Percentiles rank a stretch among this genome's conserved stretches.
Evolutionary conservation across 1,284 basidiomycete species (phyloP).

Genomic region (Sanghuangporus weigelae): DNA sequence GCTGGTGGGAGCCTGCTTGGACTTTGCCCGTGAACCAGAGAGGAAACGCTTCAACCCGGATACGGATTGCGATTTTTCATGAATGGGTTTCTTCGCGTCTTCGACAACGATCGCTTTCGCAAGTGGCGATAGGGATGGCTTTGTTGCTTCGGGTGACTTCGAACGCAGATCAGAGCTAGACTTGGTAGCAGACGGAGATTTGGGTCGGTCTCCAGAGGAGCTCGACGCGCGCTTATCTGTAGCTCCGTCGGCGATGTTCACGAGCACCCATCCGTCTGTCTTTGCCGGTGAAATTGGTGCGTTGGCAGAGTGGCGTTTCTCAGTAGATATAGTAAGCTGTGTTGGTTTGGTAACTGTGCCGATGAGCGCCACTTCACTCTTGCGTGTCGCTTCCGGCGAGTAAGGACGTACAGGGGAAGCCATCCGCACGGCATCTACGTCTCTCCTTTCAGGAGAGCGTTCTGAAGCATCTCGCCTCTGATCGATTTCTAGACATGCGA

Average conservation of each 20-base stretch:
- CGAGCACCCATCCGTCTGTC: conserved; percentile 16
- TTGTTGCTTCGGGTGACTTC: background rate
- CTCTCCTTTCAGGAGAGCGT: conserved; percentile 9
- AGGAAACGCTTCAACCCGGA: conserved; percentile 10
- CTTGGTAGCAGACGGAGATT: background rate
- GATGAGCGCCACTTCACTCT: conserved; percentile 15
- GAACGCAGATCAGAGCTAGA: background rate
- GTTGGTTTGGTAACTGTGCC: background rate
- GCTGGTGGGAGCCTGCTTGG: background rate
- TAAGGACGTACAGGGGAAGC: conserved; percentile 10
- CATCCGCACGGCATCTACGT: conserved; percentile 16
- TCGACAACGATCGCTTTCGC: conserved; percentile 15
- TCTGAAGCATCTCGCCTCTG: background rate
- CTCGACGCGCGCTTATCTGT: background rate
- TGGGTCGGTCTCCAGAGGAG: background rate
- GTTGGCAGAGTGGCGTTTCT: background rate
- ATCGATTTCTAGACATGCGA: background rate
- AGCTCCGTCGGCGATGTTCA: conserved; percentile 11
- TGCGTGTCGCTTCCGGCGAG: conserved; percentile 9
- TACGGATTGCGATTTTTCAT: background rate
- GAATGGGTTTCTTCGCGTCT: background rate
- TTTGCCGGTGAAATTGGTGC: background rate
- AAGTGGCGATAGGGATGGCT: conserved; percentile 10
- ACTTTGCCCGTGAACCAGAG: conserved; percentile 7
- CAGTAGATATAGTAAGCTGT: background rate